phyloP scores from a whole-genome alignment of 2,329 filamentous ascomycete genomes.

The Fusarium luffae region DNA sequence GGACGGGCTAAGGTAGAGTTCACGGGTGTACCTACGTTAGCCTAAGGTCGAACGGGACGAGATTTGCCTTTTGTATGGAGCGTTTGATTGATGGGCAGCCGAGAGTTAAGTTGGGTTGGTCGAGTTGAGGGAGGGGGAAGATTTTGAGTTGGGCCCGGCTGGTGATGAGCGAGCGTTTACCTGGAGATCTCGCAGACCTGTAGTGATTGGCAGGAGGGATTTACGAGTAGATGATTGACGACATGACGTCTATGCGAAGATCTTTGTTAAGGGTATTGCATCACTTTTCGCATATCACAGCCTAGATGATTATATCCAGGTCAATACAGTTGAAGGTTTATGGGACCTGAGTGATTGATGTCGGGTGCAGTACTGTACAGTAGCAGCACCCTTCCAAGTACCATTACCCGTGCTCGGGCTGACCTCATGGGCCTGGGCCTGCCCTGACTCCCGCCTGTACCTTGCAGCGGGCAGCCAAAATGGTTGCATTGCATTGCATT shows the following conservation, averaged over 20 bases:
- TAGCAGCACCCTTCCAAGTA: background rate
- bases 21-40: constrained; percentile 42
- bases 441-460: constrained; percentile 16
- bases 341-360: background rate
- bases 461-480: constrained; percentile 27
- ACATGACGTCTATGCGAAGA: constrained; percentile 25
- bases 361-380: background rate
- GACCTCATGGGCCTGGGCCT: background rate
- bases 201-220: background rate
- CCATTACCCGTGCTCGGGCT: background rate
- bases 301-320: constrained; percentile 4
- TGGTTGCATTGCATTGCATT: constrained; percentile 33
- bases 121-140: background rate
- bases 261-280: constrained; percentile 1
- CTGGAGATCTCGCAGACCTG: background rate
- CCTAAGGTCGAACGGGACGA: constrained; percentile 24
- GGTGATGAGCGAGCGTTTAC: constrained; percentile 25
- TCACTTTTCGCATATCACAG: constrained; percentile 12
- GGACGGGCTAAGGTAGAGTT: constrained; percentile 34
- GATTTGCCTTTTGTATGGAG: background rate
- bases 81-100: background rate
- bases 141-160: constrained; percentile 30
- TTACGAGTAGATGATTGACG: constrained; percentile 6
- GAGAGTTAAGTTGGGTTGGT: background rate
- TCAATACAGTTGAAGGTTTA: background rate